A percentile compares a stretch with the other conserved stretches of the same genome.
Conservation (phyloP, 441 rosid genomes). For the Biscutella laevigata region DNA sequence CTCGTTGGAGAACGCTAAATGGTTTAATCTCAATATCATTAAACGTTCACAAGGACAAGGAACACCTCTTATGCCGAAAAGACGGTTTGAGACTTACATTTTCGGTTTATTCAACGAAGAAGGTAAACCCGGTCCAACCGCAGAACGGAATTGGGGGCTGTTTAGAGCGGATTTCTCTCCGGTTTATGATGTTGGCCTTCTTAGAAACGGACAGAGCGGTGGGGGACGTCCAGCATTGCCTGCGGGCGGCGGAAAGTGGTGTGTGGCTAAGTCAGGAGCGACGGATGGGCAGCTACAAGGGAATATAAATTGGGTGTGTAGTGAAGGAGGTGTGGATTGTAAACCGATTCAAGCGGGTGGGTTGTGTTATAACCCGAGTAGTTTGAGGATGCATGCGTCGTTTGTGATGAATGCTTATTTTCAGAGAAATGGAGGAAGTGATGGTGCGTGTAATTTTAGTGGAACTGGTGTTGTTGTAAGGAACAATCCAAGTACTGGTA, state of each 20-base stretch:
- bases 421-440: constrained; percentile 28
- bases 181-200: constrained; percentile 38
- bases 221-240: constrained; percentile 25
- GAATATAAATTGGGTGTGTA: constrained; percentile 37
- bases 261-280: constrained; percentile 31
- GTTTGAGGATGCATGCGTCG: constrained; percentile 27
- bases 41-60: constrained; percentile 36
- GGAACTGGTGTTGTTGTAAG: constrained; percentile 26
- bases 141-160: constrained; percentile 52
- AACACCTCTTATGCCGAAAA: constrained; percentile 62
- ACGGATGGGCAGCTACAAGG: constrained; percentile 32
- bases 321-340: constrained; percentile 36
- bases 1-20: constrained; percentile 32
- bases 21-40: constrained; percentile 38
- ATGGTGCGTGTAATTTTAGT: constrained; percentile 28
- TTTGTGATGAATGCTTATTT: constrained; percentile 41
- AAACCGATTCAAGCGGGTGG: constrained; percentile 37
- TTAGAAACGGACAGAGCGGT: constrained; percentile 29
- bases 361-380: constrained; percentile 32
- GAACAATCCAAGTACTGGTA: constrained; percentile 27
- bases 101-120: constrained; percentile 57
- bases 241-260: constrained; percentile 27
- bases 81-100: constrained; percentile 50
- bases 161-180: constrained; percentile 46
- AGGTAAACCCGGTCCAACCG: constrained; percentile 41